These are phyloP conservation scores for Pseudocercospora pini-densiflorae DNA, from an alignment of 2,329 filamentous ascomycete genomes.

Conservation along the genomic window DNA sequence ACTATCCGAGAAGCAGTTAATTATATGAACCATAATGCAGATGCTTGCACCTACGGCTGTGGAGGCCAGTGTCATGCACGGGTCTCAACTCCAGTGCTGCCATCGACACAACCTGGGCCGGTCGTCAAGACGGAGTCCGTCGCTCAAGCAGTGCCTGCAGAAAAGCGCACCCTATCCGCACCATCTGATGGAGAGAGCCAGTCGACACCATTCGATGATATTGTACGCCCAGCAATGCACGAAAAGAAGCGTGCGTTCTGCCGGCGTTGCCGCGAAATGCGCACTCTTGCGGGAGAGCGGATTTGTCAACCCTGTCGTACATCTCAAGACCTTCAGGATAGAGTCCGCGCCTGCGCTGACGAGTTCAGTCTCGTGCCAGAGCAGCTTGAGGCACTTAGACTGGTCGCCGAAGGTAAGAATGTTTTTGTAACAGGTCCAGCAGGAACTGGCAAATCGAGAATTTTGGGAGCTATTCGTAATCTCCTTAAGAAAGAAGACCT, in stretches of 20 bases:
- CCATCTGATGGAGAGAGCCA: too few relatives aligned
- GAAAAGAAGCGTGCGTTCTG: neutral
- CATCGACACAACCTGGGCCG: too few relatives aligned
- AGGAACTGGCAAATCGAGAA: constrained; percentile 63
- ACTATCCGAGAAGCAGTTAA: constrained; percentile 12
- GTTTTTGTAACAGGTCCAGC: constrained; percentile 69
- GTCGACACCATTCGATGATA: too few relatives aligned
- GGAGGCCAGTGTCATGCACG: constrained; percentile 7
- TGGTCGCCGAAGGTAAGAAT: constrained; percentile 43
- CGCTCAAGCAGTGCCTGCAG: too few relatives aligned
- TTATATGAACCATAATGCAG: constrained; percentile 20
- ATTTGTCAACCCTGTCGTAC: neutral
- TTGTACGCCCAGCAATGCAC: neutral
- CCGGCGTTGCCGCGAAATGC: neutral
- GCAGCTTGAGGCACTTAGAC: neutral
- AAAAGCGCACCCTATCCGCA: too few relatives aligned
- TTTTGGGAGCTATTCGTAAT: constrained; percentile 55
- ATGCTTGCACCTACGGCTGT: constrained; percentile 13
- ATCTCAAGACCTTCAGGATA: neutral
- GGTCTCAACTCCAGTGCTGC: neutral
- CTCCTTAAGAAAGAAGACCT: constrained; percentile 42
- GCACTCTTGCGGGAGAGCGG: neutral
- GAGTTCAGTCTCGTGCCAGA: neutral
- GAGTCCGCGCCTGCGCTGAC: neutral
- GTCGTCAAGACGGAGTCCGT: too few relatives aligned